Percentiles rank a stretch among this genome's conserved stretches.
These are phyloP conservation scores for Sordariomycetes sp. DNA, from an alignment of 2,329 filamentous ascomycete genomes.

Conservation along the genomic window DNA sequence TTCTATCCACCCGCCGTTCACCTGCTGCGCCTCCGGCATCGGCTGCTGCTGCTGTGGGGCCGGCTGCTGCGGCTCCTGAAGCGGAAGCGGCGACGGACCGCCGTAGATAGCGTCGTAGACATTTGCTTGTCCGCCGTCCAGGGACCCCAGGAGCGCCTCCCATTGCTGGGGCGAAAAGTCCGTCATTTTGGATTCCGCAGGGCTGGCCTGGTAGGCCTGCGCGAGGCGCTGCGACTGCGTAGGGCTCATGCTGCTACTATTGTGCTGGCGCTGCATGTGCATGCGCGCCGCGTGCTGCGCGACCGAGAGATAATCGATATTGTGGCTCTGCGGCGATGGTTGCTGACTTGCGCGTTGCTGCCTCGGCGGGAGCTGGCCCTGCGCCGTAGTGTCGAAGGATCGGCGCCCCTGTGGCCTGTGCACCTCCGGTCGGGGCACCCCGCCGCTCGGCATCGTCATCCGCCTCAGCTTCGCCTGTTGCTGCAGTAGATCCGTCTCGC, in stretches of 20 bases:
- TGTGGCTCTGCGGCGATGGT: slow-evolving; percentile 21
- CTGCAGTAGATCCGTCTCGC: slow-evolving; percentile 37
- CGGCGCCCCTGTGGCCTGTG: slow-evolving; percentile 27
- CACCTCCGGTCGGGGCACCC: slow-evolving; percentile 19
- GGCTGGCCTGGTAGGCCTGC: slow-evolving; percentile 6
- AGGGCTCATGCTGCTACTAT: slow-evolving; percentile 6
- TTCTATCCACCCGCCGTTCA: slow-evolving; percentile 34
- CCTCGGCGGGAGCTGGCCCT: slow-evolving; percentile 32
- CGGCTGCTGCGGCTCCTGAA: slow-evolving; percentile 24
- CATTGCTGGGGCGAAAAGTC: slow-evolving; percentile 56
- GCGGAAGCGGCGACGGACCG: slow-evolving; percentile 37
- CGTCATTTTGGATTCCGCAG: slow-evolving; percentile 16
- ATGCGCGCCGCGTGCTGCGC: slow-evolving; percentile 6
- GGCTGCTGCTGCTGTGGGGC: slow-evolving; percentile 27
- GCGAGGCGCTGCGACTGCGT: slow-evolving; percentile 14
- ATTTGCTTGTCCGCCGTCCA: slow-evolving; percentile 69
- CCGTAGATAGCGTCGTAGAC: slow-evolving; percentile 79
- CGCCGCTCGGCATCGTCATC: slow-evolving; percentile 35
- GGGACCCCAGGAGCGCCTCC: slow-evolving; percentile 67
- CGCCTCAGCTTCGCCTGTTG: slow-evolving; percentile 45
- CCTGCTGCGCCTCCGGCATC: slow-evolving; percentile 12
- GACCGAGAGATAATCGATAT: slow-evolving; percentile 42
- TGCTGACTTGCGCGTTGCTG: slow-evolving; percentile 13
- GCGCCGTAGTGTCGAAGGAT: slow-evolving; percentile 30
- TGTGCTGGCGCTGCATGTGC: slow-evolving; percentile 8